These are phyloP conservation scores for Phytophthora syringae DNA, from an alignment of 352 stramenopile genomes.

Conservation along the genomic window DNA sequence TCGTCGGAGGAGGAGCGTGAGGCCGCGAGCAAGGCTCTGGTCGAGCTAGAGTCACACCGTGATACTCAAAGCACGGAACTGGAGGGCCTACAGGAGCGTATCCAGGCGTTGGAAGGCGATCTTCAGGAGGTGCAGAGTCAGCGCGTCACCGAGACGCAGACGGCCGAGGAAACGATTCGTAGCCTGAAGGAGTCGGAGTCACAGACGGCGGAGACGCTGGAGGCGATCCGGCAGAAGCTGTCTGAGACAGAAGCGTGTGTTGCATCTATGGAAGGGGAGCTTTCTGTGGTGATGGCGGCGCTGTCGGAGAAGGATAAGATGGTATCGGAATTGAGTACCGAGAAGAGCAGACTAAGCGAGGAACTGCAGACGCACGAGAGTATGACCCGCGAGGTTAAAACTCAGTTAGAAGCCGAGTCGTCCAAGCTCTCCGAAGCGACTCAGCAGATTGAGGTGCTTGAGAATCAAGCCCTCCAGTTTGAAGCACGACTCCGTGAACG, in stretches of 20 bases:
- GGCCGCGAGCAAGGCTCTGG: constrained; percentile 21
- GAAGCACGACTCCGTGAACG: constrained; percentile 25
- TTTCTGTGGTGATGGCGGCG: not conserved
- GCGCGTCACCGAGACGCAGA: constrained; percentile 9
- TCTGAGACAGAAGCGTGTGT: constrained; percentile 16
- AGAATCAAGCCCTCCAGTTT: constrained; percentile 25
- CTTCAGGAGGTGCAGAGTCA: constrained; percentile 22
- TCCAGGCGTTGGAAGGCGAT: constrained; percentile 25
- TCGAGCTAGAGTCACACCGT: constrained; percentile 22
- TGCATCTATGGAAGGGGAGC: constrained; percentile 3
- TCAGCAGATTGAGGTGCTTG: constrained; percentile 21
- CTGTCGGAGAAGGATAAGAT: constrained; percentile 1
- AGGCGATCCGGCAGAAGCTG: constrained; percentile 21
- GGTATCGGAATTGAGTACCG: not conserved
- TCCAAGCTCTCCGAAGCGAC: constrained; percentile 7
- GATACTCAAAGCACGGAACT: constrained; percentile 24
- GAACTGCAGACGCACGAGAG: not conserved
- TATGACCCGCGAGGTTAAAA: constrained; percentile 3
- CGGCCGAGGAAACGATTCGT: constrained; percentile 17
- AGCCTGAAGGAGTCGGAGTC: constrained; percentile 16
- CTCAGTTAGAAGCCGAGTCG: constrained; percentile 8
- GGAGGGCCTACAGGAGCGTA: constrained; percentile 14
- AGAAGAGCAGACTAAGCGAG: constrained; percentile 1
- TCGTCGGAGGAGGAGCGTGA: constrained; percentile 29
- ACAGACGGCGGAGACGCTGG: constrained; percentile 9